Evolutionary conservation across 208 protist species (phyloP), one percentile per base, ranked within the genome.

Genomic region (Herpetomonas samuelpessoai): DNA sequence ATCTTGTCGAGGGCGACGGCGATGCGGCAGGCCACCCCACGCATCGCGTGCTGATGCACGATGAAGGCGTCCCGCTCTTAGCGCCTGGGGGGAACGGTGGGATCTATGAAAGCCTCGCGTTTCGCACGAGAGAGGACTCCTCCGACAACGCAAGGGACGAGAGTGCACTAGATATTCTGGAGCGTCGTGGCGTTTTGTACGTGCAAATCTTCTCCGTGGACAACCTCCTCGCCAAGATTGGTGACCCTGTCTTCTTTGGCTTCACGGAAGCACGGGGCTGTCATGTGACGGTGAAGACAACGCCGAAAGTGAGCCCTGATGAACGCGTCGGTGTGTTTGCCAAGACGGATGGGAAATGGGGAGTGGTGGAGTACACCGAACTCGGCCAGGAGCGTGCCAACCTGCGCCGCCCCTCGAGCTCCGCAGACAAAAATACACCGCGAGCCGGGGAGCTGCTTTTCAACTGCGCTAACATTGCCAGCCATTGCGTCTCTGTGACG

Each of bases 281-380:
- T 0, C 89, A 98, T 44, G 84, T 92, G 18, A 97, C 86, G 3
- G 92, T 93, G 12, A 99, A 99, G 70, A 88, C 96, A 3, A 90
- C 92, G 12, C 65, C 89, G 9, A 98, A 99, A 67, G 49, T 44
- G 4, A 61, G 52, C 12, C 67, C 91, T 3, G 65, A 86, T 1
- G 98, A 98, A 72, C 61, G 63, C 9, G 98, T 99, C 10, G 98
- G 98, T n/a, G 97, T 99, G 4, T 88, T 99, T 52, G 95, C 86
- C 19, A 51, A 85, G 38, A 41, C 76, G 1, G 62, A 96, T 52
- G 83, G 79, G 12, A 71, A 86, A 39, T 93, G 89, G 66, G 71
- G 81, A 7, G 97, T 99, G 16, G 79, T 99, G 2, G 98, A 99
- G 75, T 99, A 99, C 78, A 98, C 92, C 47, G 98, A 99, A 74